phyloP scores from a whole-genome alignment of 139 green algal genomes.

The Yamagishiella unicocca region DNA sequence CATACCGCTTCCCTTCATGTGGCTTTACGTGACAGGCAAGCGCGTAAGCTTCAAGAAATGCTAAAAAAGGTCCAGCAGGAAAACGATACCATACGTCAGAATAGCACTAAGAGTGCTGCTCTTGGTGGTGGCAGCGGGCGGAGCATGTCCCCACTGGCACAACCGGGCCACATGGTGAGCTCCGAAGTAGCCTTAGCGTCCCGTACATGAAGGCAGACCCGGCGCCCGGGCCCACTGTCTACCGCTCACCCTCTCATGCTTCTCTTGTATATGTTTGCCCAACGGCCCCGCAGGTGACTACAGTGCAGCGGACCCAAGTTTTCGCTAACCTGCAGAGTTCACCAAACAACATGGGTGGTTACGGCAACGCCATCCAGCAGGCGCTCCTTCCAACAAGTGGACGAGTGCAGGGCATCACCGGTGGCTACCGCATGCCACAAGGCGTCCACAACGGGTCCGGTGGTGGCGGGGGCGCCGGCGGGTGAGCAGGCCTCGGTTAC shows the following conservation, averaged over 20 bases:
- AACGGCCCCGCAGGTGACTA: slow-evolving; percentile 63
- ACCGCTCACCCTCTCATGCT: too few species aligned
- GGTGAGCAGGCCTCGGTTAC: too few species aligned
- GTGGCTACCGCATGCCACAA: slow-evolving; percentile 24
- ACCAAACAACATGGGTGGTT: background rate
- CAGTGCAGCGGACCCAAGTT: slow-evolving; percentile 57
- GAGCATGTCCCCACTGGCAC: slow-evolving; percentile 4
- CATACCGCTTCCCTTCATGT: too few species aligned
- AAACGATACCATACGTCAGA: slow-evolving; percentile 38
- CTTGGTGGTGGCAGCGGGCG: background rate
- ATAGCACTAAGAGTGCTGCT: background rate
- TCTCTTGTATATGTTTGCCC: too few species aligned
- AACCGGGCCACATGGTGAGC: slow-evolving; percentile 33
- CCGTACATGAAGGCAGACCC: too few species aligned
- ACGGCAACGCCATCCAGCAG: slow-evolving; percentile 2
- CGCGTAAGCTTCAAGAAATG: slow-evolving; percentile 76
- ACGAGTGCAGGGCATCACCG: slow-evolving; percentile 35
- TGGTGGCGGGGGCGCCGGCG: background rate
- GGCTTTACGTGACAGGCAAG: slow-evolving; percentile 76
- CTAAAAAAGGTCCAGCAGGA: slow-evolving; percentile 63
- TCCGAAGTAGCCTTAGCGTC: background rate
- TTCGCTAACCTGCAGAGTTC: slow-evolving; percentile 40
- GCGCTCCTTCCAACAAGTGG: background rate
- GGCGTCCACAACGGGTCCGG: background rate
- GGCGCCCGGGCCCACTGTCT: too few species aligned